Evolutionary conservation across 331 rosid genomes (phyloP).

Genomic region (Quercus phellos): DNA sequence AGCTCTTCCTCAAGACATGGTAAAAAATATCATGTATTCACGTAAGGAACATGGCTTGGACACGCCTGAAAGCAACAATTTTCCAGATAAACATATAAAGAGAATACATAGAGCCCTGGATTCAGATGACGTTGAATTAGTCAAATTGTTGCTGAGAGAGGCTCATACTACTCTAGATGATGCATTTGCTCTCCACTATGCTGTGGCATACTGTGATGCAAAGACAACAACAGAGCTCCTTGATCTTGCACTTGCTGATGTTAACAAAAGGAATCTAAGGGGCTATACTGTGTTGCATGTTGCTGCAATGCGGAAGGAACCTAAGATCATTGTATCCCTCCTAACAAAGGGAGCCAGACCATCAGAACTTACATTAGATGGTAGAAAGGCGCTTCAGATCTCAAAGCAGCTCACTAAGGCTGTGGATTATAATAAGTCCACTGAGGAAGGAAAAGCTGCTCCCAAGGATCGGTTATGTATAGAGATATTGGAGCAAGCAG

Average conservation of each 20-base stretch:
- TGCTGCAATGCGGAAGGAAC: conserved; percentile 53
- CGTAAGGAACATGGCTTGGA: conserved; percentile 30
- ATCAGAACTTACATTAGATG: conserved; percentile 57
- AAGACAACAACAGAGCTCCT: conserved; percentile 53
- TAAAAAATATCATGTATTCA: conserved; percentile 34
- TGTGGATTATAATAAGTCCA: conserved; percentile 31
- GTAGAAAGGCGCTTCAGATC: conserved; percentile 64
- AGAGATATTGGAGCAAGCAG: conserved; percentile 74
- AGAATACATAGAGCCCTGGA: conserved; percentile 65
- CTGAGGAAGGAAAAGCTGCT: conserved; percentile 42
- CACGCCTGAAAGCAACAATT: conserved; percentile 6
- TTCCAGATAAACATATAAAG: conserved; percentile 49
- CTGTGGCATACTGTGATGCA: conserved; percentile 60
- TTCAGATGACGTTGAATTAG: conserved; percentile 59
- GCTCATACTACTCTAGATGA: conserved; percentile 56
- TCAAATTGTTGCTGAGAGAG: conserved; percentile 57
- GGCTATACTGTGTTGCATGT: conserved; percentile 55
- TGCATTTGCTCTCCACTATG: conserved; percentile 56
- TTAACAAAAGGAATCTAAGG: conserved; percentile 46
- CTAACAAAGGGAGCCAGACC: conserved; percentile 63
- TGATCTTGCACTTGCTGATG: conserved; percentile 58
- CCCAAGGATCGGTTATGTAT: conserved; percentile 43
- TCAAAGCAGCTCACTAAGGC: conserved; percentile 44
- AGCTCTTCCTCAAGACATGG: conserved; percentile 33
- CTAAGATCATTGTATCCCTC: conserved; percentile 59